A percentile compares a stretch with the other conserved stretches of the same genome.
These are phyloP conservation scores for Mortierella alpina DNA, from an alignment of 192 early-diverging fungal genomes.

Conservation along the genomic window DNA sequence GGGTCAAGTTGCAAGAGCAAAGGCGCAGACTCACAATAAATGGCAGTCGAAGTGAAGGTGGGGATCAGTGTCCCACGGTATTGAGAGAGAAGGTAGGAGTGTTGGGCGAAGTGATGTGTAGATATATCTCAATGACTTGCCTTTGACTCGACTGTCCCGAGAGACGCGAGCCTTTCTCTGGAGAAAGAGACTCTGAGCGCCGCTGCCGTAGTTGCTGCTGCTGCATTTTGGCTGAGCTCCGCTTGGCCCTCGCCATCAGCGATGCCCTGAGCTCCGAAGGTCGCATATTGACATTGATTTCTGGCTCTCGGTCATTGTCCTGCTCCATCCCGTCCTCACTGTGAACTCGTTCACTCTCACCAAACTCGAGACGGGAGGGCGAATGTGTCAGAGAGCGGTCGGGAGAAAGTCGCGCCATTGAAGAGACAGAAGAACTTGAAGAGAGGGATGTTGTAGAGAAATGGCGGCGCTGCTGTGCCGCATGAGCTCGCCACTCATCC, in stretches of 20 bases:
- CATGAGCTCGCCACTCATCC: conserved; percentile 43
- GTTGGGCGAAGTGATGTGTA: background rate
- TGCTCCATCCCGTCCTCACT: background rate
- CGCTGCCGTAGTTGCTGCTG: background rate
- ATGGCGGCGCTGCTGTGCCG: conserved; percentile 42
- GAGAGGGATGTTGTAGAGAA: conserved; percentile 38
- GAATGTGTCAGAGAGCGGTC: conserved; percentile 6
- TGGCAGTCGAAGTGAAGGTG: too few species aligned
- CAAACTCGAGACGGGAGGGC: conserved; percentile 12
- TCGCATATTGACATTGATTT: conserved; percentile 25
- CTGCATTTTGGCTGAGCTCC: conserved; percentile 7
- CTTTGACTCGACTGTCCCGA: conserved; percentile 38
- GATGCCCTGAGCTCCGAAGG: conserved; percentile 42
- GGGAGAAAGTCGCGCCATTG: conserved; percentile 3
- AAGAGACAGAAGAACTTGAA: conserved; percentile 15
- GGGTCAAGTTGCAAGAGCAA: too few species aligned
- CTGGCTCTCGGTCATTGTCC: conserved; percentile 33
- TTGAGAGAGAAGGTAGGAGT: too few species aligned
- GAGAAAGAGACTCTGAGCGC: conserved; percentile 26
- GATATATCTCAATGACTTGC: conserved; percentile 2
- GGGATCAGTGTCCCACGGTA: too few species aligned
- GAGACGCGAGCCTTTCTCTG: conserved; percentile 24
- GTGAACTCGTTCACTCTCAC: conserved; percentile 28
- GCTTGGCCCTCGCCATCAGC: conserved; percentile 35
- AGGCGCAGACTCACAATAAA: too few species aligned